Evolutionary conservation across 129 eudicot species (phyloP), one percentile per base, ranked within the genome.

Genomic region (Solidago caesia): DNA sequence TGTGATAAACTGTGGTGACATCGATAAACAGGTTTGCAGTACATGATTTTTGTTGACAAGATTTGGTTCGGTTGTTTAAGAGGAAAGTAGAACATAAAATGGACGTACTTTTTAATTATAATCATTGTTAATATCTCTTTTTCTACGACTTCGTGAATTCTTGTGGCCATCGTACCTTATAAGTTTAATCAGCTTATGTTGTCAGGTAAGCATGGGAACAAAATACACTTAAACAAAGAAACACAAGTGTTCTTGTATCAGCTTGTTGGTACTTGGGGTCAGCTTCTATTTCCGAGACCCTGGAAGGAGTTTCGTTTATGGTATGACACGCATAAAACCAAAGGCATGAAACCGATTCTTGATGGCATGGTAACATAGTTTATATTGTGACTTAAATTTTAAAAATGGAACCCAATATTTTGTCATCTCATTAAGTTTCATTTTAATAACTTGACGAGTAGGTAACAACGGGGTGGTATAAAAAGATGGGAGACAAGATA

Each of bases 261-360:
- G 84, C 81, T 94, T 39, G 97, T 94, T 78, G 98, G 98, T 51
- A 94, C 98, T 4, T 94, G 98, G 98, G 98, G 98, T 49, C 97
- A 94, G 79, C 98, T 94, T 82, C 82, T 93, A 61, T 94, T 94
- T 71, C 98, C 98, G 21, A 94, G 75, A 63, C 98, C 97, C 6
- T 94, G 98, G 98, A 94, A 94, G 79, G 97, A 90, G 80, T 94
- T 94, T 14, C 97, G 98, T 27, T 78, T 88, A 68, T 94, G 98
- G 98, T 88, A 94, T 48, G 98, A 94, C 82, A 70, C 72, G 5
- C 98, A 94, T 76, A 94, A 94, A 74, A 83, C 92, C 58, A 94
- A 85, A 76, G 89, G 85, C 76, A 33, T 87, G 16, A 90, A 88
- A 82, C 98, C 98, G 61, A 73, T 80, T 86, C 86, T 94, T 79